Base-by-base conservation (phyloP, 1,284 basidiomycete genomes). In the Trametes versicolor region DNA sequence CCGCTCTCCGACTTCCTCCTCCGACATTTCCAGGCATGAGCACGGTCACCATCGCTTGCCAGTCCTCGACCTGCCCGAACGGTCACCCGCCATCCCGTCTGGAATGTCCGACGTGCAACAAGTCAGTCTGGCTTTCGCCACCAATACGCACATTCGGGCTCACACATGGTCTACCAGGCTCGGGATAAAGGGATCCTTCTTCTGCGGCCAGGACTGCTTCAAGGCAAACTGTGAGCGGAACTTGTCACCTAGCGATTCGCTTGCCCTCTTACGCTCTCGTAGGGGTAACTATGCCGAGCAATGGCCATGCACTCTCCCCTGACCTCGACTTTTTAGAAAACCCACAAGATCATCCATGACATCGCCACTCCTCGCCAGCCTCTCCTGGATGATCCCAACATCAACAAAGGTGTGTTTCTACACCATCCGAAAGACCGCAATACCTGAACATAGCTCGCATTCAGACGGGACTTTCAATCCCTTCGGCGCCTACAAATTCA, bases 121-220 rank as follows among this genome's bases (percentile, higher is more conserved):
- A 94, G 93, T 93, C 68, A 70, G 84, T 80, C 32, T 41, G 56
- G 55, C 15, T 57, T 63, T 45, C 51, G 64, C 53, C 34, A 13
- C 39, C 13, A 50, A 56, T 54, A 27, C 36, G 29, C 52, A 49
- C 50, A 52, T 27, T 61, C 58, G 60, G 60, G 58, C 53, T 70
- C 58, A 70, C 64, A 65, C 39, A 21, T 68, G 60, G 23, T 37
- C 37, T 58, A 60, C 43, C 67, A 94, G 92, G 77, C 82, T 94
- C 45, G 92, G 91, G 56, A 91, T 95, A 71, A 84, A 84, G 63
- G 92, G 92, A 17, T 94, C 92, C 34, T 92, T 91, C 75, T 95
- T 94, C 77, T 95, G 93, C 68, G 87, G 87, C 17, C 93, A 95
- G 74, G 90, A 92, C 63, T 95, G 93, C 79, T 95, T 95, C 84